A percentile compares a stretch with the other conserved stretches of the same genome.
Evolutionary conservation across 2,329 filamentous ascomycete species (phyloP).

Genomic region (Arthrinium phaeospermum): DNA sequence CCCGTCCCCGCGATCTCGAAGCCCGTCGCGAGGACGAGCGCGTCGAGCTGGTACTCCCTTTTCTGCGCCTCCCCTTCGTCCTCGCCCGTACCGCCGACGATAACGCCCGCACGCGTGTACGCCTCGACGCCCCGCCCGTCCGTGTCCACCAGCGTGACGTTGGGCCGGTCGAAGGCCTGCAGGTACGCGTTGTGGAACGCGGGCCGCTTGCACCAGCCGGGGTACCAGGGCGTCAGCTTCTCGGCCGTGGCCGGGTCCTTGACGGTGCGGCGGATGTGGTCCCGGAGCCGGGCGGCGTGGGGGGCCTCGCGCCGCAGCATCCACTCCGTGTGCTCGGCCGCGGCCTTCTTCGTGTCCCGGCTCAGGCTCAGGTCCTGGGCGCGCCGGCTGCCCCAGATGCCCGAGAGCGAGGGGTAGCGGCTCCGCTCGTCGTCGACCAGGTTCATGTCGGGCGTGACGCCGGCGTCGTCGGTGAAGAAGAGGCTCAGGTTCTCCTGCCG

Average conservation of each 20-base stretch:
- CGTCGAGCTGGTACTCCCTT: conserved; percentile 44
- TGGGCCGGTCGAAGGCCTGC: conserved; percentile 52
- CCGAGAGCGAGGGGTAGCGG: background rate
- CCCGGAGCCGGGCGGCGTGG: conserved; percentile 43
- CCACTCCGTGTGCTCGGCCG: background rate
- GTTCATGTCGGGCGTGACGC: conserved; percentile 36
- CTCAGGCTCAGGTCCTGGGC: background rate
- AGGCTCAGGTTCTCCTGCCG: conserved; percentile 46
- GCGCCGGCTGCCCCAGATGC: background rate
- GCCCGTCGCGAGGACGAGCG: conserved; percentile 27
- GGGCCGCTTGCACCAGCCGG: conserved; percentile 58
- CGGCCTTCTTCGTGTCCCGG: too few species aligned
- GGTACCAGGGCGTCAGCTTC: conserved; percentile 57
- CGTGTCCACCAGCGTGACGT: conserved; percentile 57
- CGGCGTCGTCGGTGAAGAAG: conserved; percentile 36
- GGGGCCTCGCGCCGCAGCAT: background rate
- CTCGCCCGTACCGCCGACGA: conserved; percentile 44
- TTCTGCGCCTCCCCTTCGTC: too few species aligned
- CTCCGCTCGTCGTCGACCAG: conserved; percentile 30
- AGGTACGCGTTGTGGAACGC: conserved; percentile 57
- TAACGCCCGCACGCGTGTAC: conserved; percentile 42
- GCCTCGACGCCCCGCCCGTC: conserved; percentile 49
- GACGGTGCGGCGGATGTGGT: conserved; percentile 46
- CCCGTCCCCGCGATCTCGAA: background rate
- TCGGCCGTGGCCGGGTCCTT: conserved; percentile 50